These are phyloP conservation scores for Cyberlindnera amylophila DNA, from an alignment of 805 yeast genomes.

Conservation along the genomic window DNA sequence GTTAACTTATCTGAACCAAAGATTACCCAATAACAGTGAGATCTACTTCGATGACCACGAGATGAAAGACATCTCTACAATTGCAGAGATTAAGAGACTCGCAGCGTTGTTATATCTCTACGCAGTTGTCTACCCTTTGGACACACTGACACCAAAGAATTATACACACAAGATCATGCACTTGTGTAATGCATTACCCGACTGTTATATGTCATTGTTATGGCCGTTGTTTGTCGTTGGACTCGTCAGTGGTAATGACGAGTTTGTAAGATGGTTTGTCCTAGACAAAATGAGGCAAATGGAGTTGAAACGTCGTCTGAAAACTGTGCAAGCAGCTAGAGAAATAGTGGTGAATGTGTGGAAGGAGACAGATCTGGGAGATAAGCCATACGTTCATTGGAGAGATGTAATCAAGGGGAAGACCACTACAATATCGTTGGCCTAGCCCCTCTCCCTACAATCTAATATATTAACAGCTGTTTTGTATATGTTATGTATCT, in stretches of 20 bases:
- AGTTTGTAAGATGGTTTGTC: constrained; percentile 38
- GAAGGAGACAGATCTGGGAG: constrained; percentile 37
- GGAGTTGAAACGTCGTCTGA: constrained; percentile 35
- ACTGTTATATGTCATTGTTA: constrained; percentile 33
- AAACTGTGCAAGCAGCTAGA: constrained; percentile 36
- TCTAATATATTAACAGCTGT: no score
- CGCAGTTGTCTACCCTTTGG: constrained; percentile 33
- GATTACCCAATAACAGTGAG: constrained; percentile 21
- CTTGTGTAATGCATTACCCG: constrained; percentile 27
- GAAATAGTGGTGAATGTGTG: constrained; percentile 35
- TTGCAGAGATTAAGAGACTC: constrained; percentile 37
- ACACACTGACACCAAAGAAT: constrained; percentile 14
- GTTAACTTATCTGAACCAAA: constrained; percentile 26
- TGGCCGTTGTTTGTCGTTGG: constrained; percentile 43
- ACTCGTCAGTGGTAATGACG: constrained; percentile 28
- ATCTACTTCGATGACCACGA: constrained; percentile 18
- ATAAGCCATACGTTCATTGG: constrained; percentile 29
- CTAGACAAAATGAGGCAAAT: constrained; percentile 31
- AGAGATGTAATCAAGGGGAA: constrained; percentile 35
- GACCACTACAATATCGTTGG: constrained; percentile 37
- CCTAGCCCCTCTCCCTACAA: no score
- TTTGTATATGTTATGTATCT: no score
- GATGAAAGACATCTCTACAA: constrained; percentile 24
- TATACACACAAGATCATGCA: constrained; percentile 25
- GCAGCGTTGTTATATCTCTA: constrained; percentile 34